Conservation (phyloP, 2,329 filamentous ascomycete species). For the Salinomyces thailandicus region DNA sequence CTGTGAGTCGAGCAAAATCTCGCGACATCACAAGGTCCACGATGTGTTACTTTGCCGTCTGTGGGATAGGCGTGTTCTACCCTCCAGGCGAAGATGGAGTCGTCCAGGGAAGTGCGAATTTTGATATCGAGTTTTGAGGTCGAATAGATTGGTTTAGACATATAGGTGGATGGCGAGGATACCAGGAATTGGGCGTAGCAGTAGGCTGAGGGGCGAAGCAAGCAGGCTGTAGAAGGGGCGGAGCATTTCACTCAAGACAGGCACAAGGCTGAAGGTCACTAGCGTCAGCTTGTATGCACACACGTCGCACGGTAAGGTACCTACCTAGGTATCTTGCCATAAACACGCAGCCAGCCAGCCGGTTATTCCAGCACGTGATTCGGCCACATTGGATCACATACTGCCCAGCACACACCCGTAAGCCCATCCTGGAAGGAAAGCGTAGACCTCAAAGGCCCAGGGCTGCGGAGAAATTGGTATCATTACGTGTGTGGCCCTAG, state of each 20-base stretch:
- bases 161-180: constrained; percentile 15
- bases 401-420: no score
- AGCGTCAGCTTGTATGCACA: no score
- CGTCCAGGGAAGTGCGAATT: constrained; percentile 9
- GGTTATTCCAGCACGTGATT: neutral
- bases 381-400: neutral
- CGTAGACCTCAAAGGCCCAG: neutral
- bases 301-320: neutral
- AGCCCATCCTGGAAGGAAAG: neutral
- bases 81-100: constrained; percentile 14
- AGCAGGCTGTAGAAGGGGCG: no score
- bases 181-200: constrained; percentile 7
- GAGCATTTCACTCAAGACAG: no score
- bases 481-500: neutral
- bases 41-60: no score
- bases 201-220: no score
- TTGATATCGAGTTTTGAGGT: constrained; percentile 10
- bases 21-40: neutral
- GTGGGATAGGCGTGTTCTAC: neutral
- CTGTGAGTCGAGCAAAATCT: neutral
- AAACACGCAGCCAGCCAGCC: neutral
- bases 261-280: no score
- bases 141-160: constrained; percentile 9
- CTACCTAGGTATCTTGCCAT: neutral
- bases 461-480: neutral